These are phyloP conservation scores for Sclerotiophoma versabilis DNA, from an alignment of 2,329 filamentous ascomycete species.

Conservation along the genomic window DNA sequence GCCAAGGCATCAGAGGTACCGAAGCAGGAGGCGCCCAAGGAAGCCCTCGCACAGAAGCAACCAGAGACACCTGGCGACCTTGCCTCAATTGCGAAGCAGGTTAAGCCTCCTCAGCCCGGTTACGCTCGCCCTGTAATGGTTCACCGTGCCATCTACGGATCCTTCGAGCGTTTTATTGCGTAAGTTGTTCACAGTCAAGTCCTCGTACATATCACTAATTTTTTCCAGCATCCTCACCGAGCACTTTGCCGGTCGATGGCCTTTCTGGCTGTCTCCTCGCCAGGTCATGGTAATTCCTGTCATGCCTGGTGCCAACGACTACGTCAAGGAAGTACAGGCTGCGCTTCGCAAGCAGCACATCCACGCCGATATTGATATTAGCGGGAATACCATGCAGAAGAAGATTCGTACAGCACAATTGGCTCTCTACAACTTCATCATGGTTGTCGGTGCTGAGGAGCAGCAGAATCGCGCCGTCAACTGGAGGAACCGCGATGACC, in stretches of 20 bases:
- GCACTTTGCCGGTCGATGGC: conserved; percentile 88
- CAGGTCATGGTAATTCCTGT: conserved; percentile 82
- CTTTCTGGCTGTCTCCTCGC: conserved; percentile 85
- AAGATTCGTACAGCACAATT: conserved; percentile 86
- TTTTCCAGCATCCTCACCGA: conserved; percentile 70
- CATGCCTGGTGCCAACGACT: conserved; percentile 73
- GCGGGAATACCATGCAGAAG: conserved; percentile 84
- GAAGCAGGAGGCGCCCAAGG: conserved; percentile 35
- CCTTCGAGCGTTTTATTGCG: conserved; percentile 73
- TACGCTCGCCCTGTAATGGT: conserved; percentile 86
- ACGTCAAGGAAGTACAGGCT: conserved; percentile 74
- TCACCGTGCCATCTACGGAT: conserved; percentile 79
- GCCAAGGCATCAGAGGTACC: conserved; percentile 31
- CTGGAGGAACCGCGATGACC: conserved; percentile 70
- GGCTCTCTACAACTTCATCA: conserved; percentile 84
- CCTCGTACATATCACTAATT: neutral
- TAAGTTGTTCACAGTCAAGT: conserved; percentile 24
- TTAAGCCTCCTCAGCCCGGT: conserved; percentile 50
- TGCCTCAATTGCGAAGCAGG: conserved; percentile 32
- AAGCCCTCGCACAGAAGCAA: conserved; percentile 31
- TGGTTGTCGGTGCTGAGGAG: conserved; percentile 71
- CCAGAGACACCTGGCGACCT: conserved; percentile 21
- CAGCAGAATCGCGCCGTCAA: conserved; percentile 66
- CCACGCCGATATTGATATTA: conserved; percentile 74
- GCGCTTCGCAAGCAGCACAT: conserved; percentile 72